Evolutionary conservation across 2,329 filamentous ascomycete genomes (phyloP), one percentile per base, ranked within the genome.

Genomic region (Fusarium camptoceras): DNA sequence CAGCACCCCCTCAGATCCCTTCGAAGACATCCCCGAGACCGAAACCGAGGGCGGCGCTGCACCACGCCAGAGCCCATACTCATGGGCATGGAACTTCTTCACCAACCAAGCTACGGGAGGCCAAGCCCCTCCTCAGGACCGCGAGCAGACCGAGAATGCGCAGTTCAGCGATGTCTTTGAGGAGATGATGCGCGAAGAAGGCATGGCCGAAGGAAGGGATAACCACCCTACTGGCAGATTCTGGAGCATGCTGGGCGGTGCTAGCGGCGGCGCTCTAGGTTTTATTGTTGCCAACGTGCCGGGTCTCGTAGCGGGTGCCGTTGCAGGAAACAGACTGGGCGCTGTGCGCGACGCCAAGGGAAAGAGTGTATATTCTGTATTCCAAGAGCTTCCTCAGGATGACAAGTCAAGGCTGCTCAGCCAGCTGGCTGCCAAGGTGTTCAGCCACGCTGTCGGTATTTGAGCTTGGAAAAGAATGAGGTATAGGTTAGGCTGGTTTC

Each of bases 241-340:
- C 80, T 99, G 96, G 95, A 87, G 90, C 59, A 80, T 98, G 68
- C 78, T 98, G 1, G 96, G 96, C 5, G 94, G 94, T 3, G 80
- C 95, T 42, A 96, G 93, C 76, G 96, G 96, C 31, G 95, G 91
- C 15, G 93, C 94, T 5, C 87, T 99, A 79, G 96, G 96, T 0
- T 98, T 98, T 80, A 99, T 99, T 73, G 87, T 98, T 27, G 96
- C 91, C 28, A 98, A 98, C 78, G 89, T 98, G 50, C 93, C 95
- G 0, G 96, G 96, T 0, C 87, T 95, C 76, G 80, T 98, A 39
- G 95, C 95, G 1, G 96, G 96, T 5, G 94, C 93, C 4, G 94
- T 98, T 4, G 95, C 94, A 1, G 96, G 96, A 14, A 98, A 98
- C 81, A 83, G 94, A 54, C 82, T 98, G n/a, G 96, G 96, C 1